Base-by-base conservation (phyloP, 176 grass and related monocot genomes). In the Saccharum spontaneum region DNA sequence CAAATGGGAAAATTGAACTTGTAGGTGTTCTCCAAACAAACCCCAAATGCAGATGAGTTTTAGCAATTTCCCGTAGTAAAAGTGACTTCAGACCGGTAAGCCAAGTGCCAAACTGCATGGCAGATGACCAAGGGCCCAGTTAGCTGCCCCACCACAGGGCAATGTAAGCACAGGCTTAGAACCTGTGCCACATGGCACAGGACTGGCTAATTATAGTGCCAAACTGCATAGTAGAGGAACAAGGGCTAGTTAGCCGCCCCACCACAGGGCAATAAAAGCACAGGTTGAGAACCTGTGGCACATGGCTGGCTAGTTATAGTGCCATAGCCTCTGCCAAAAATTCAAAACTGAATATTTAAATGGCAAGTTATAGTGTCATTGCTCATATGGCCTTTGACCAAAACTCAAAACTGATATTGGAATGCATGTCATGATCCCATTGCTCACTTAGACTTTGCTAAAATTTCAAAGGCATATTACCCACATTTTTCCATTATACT, bases 251-350 rank as follows among this genome's bases (percentile, higher is more conserved):
- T 30, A 70, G 50, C 12, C 17, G 67, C 9, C 10, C 31, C 17
- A 64, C 75, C 57, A 65, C 11, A 81, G 6, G 48, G 33, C 31
- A 81, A 54, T 48, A 70, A 16, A 52, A 73, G 40, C 77, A 41
- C 2, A 77, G 44, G 1, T 0, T 52, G 68, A 9, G 23, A 46
- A 64, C 15, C 57, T 50, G 34, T 57, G 22, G 23, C 22, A 15
- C 54, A 38, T 8, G 31, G 4, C 64, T 69, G 8, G 22, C 5
- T 14, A 39, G 4, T 69, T 11, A 57, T 22, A 57, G 54, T 57
- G 45, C 31, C 31, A 17, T 46, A 81, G 73, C 30, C 18, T 76
- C 8, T 12, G 10, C 73, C 49, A 57, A 57, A 57, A 57, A 57
- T 4, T 76, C 11, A 22, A 38, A 75, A 76, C 18, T 55, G 49